phyloP scores from a whole-genome alignment of 768 basidiomycete species.

The Suillus alpinus region DNA sequence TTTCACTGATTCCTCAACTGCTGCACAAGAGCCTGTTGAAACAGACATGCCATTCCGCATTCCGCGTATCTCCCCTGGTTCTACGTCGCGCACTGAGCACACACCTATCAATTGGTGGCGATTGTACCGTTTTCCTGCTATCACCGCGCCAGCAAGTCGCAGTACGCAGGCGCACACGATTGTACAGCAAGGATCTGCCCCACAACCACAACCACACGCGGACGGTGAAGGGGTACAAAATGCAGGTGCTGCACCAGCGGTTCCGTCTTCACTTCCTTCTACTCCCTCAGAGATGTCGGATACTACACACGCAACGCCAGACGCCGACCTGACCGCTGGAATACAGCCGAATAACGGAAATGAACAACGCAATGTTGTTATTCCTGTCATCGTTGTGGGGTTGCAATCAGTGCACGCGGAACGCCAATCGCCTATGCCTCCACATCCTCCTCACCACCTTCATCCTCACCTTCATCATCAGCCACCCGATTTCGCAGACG shows the following conservation, averaged over 20 bases:
- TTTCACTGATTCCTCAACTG: background rate
- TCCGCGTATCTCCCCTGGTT: slow-evolving; percentile 24
- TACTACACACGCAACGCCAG: slow-evolving; percentile 7
- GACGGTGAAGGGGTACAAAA: slow-evolving; percentile 18
- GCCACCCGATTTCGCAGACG: slow-evolving; percentile 16
- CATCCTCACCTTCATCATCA: slow-evolving; percentile 10
- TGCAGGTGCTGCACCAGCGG: slow-evolving; percentile 16
- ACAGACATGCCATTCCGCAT: slow-evolving; percentile 30
- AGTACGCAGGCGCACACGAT: slow-evolving; percentile 14
- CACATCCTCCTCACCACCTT: slow-evolving; percentile 13
- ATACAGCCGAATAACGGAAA: slow-evolving; percentile 6
- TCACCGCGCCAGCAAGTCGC: slow-evolving; percentile 38
- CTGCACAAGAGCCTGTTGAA: background rate
- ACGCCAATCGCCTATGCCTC: slow-evolving; percentile 27
- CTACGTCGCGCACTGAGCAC: slow-evolving; percentile 35
- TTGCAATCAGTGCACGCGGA: slow-evolving; percentile 68
- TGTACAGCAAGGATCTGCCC: slow-evolving; percentile 7
- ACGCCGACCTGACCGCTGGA: slow-evolving; percentile 8
- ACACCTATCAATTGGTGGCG: slow-evolving; percentile 76
- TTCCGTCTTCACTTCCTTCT: slow-evolving; percentile 9
- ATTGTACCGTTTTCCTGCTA: slow-evolving; percentile 77
- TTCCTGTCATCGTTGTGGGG: slow-evolving; percentile 83
- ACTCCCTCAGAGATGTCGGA: slow-evolving; percentile 17
- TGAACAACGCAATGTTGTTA: slow-evolving; percentile 48
- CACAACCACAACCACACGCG: slow-evolving; percentile 10